phyloP scores from a whole-genome alignment of 2,329 filamentous ascomycete genomes.

The Fusarium sulawesiense region DNA sequence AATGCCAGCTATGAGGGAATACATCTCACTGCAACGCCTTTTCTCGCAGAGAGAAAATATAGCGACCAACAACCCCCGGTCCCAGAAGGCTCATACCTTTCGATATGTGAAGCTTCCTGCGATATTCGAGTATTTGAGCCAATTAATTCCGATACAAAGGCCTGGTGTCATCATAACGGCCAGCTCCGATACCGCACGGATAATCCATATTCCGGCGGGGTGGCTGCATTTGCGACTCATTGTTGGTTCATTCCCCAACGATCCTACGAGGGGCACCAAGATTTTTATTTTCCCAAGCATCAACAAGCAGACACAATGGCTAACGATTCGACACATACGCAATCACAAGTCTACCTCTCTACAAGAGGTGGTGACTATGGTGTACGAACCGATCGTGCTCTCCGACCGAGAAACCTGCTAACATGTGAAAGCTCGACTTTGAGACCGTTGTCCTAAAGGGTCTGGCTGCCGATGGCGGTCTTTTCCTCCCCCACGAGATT shows the following conservation, averaged over 20 bases:
- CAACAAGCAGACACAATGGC: constrained; percentile 36
- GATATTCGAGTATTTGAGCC: neutral
- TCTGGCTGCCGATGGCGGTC: constrained; percentile 82
- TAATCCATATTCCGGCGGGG: constrained; percentile 39
- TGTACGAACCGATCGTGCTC: constrained; percentile 6
- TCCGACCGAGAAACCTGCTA: neutral
- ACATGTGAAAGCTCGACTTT: constrained; percentile 74
- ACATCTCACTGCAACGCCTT: neutral
- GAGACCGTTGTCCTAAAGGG: constrained; percentile 90
- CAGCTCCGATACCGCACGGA: constrained; percentile 33
- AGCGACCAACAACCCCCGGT: too few relatives aligned
- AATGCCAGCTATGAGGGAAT: neutral
- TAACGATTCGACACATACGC: constrained; percentile 38
- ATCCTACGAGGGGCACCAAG: constrained; percentile 30
- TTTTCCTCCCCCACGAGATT: constrained; percentile 86
- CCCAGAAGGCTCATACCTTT: neutral
- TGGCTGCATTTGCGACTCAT: constrained; percentile 24
- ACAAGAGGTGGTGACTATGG: constrained; percentile 46
- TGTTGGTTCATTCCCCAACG: constrained; percentile 5
- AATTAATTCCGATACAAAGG: neutral
- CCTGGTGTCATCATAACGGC: neutral
- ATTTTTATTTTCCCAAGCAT: constrained; percentile 39
- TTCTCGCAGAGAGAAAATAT: neutral
- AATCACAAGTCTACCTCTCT: constrained; percentile 46
- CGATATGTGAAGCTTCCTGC: neutral